These are phyloP conservation scores for Penicillium polonicum DNA, from an alignment of 2,329 filamentous ascomycete genomes.

Conservation along the genomic window DNA sequence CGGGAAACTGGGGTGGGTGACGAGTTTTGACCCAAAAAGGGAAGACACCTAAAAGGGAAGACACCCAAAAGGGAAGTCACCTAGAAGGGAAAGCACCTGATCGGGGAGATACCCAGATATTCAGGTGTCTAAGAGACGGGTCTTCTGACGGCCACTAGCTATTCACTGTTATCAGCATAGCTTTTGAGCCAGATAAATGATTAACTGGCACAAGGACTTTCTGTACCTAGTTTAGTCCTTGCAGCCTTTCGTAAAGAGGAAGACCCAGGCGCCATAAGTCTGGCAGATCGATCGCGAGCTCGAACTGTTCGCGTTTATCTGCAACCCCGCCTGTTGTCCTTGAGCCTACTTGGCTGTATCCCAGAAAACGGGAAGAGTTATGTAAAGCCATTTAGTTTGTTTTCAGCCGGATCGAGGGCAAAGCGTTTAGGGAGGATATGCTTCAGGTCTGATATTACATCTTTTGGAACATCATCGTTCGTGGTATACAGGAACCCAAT, in stretches of 20 bases:
- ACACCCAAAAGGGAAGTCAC: too few species aligned
- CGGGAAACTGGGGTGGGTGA: not conserved
- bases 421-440: not conserved
- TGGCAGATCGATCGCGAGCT: not conserved
- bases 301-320: not conserved
- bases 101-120: too few species aligned
- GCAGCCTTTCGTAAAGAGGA: not conserved
- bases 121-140: not conserved
- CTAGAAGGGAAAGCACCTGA: too few species aligned
- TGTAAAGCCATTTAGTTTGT: not conserved
- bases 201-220: too few species aligned
- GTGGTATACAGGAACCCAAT: constrained; percentile 31
- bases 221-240: not conserved
- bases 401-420: not conserved
- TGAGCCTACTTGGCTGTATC: constrained; percentile 1
- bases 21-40: not conserved
- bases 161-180: not conserved
- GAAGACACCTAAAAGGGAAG: not conserved
- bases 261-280: not conserved
- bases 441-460: constrained; percentile 20
- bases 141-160: not conserved
- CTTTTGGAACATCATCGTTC: constrained; percentile 22
- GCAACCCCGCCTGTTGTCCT: not conserved
- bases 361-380: not conserved
- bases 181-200: not conserved